A percentile compares a stretch with the other conserved stretches of the same genome.
phyloP scores from a whole-genome alignment of 805 yeast species.

The Starmera pachycereana region DNA sequence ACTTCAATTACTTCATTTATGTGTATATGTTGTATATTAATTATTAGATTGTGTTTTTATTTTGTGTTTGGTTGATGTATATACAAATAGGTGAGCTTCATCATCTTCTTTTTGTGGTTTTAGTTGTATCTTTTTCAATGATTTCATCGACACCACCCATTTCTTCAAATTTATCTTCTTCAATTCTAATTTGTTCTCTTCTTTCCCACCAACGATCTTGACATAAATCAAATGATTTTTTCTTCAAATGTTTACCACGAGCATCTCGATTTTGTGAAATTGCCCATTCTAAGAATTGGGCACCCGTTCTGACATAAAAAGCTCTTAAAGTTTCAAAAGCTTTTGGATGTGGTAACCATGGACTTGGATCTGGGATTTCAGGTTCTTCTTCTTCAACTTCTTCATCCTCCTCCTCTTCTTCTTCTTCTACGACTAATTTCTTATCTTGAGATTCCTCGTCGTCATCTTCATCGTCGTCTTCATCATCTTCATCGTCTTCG shows the following conservation, averaged over 20 bases:
- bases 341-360: slow-evolving; percentile 97
- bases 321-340: slow-evolving; percentile 79
- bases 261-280: slow-evolving; percentile 76
- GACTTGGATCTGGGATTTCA: slow-evolving; percentile 81
- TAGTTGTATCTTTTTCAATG: slow-evolving; percentile 56
- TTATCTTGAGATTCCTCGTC: slow-evolving; percentile 37
- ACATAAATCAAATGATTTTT: slow-evolving; percentile 80
- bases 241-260: slow-evolving; percentile 83
- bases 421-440: slow-evolving; percentile 27
- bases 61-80: background rate
- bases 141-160: slow-evolving; percentile 86
- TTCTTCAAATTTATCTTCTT: slow-evolving; percentile 86
- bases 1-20: slow-evolving; percentile 1
- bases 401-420: slow-evolving; percentile 56
- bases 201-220: slow-evolving; percentile 99
- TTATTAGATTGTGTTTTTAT: background rate
- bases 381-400: slow-evolving; percentile 56
- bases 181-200: slow-evolving; percentile 80
- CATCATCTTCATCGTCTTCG: slow-evolving; percentile 54
- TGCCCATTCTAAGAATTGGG: slow-evolving; percentile 87
- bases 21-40: slow-evolving; percentile 1
- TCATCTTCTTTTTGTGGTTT: slow-evolving; percentile 45
- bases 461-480: slow-evolving; percentile 61
- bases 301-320: slow-evolving; percentile 80
- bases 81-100: background rate